These are phyloP conservation scores for Eucalyptus tenuipes DNA, from an alignment of 345 rosid species.

Conservation along the genomic window DNA sequence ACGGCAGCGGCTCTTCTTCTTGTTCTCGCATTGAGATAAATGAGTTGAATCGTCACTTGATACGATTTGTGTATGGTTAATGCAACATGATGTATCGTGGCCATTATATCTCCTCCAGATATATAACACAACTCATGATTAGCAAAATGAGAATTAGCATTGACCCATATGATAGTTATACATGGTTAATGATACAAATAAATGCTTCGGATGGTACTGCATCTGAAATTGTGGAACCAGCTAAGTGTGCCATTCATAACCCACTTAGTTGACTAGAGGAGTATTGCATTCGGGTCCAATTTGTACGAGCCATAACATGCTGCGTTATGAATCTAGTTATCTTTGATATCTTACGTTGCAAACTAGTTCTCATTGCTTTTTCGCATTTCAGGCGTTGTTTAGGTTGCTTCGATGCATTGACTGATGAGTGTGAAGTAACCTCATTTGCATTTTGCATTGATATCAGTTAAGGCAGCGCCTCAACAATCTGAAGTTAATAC, in stretches of 20 bases:
- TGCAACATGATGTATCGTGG: not conserved
- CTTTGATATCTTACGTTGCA: not conserved
- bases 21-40: not conserved
- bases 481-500: slow-evolving; percentile 36
- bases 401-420: not conserved
- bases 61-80: not conserved
- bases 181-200: not conserved
- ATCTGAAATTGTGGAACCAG: not conserved
- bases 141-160: not conserved
- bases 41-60: not conserved
- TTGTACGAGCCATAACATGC: not conserved
- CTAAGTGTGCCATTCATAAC: not conserved
- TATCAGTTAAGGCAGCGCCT: slow-evolving; percentile 43
- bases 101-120: not conserved
- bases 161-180: not conserved
- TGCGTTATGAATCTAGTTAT: not conserved
- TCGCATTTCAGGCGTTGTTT: not conserved
- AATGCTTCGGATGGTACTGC: not conserved
- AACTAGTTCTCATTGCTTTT: not conserved
- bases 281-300: not conserved
- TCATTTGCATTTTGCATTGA: not conserved
- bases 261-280: not conserved
- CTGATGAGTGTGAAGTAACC: not conserved
- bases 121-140: not conserved
- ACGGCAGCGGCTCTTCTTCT: not conserved